These are phyloP conservation scores for Vitis amurensis DNA, from an alignment of 164 flowering plant species.

Conservation along the genomic window DNA sequence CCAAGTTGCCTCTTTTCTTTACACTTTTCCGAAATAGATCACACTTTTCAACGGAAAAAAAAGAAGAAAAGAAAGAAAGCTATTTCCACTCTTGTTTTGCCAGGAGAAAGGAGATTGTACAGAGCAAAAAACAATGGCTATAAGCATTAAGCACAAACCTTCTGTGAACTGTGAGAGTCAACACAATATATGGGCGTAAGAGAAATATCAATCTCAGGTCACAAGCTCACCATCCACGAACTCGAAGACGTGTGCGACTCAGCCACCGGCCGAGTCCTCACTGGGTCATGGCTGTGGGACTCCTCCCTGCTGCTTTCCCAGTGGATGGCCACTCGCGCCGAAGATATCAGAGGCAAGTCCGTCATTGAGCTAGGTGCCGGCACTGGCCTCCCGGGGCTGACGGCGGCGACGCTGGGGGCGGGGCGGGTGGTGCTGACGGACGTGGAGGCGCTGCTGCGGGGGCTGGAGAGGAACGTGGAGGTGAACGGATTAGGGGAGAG, in stretches of 20 bases:
- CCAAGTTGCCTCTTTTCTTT: too few species aligned
- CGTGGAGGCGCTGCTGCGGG: constrained; percentile 25
- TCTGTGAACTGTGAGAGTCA: too few species aligned
- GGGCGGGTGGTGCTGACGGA: constrained; percentile 41
- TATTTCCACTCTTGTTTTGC: too few species aligned
- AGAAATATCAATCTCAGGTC: constrained; percentile 12
- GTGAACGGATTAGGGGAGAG: constrained; percentile 33
- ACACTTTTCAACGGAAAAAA: too few species aligned
- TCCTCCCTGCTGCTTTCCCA: constrained; percentile 34
- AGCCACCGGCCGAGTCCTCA: constrained; percentile 34
- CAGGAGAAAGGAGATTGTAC: too few species aligned
- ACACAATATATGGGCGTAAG: constrained; percentile 5
- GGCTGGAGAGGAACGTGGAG: constrained; percentile 34
- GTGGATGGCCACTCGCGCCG: constrained; percentile 24
- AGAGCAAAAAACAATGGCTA: too few species aligned
- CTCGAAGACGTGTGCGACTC: constrained; percentile 29
- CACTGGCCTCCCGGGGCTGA: constrained; percentile 46
- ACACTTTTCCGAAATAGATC: too few species aligned
- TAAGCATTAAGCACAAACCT: too few species aligned
- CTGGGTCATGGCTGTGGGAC: constrained; percentile 54
- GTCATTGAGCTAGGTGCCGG: constrained; percentile 53
- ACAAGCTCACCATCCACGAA: constrained; percentile 9
- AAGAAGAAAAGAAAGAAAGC: too few species aligned
- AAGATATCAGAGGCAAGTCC: constrained; percentile 21
- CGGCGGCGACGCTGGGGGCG: constrained; percentile 44